phyloP scores from a whole-genome alignment of 192 early-diverging fungal species.

The Hyaloraphidium curvatum region DNA sequence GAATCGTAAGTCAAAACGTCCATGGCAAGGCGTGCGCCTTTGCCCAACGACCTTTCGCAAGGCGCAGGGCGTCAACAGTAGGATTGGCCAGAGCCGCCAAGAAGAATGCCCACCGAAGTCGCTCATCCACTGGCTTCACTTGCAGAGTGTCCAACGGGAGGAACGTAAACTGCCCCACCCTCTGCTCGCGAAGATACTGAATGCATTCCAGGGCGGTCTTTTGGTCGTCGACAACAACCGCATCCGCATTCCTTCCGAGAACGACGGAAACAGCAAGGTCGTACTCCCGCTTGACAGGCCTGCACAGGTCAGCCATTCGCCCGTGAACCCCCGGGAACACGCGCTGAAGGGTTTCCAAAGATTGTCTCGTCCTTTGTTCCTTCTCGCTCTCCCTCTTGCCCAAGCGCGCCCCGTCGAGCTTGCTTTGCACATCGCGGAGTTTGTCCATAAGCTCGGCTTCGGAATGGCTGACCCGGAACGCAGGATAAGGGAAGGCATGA shows the following conservation, averaged over 20 bases:
- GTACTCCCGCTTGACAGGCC: slow-evolving; percentile 83
- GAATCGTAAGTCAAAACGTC: slow-evolving; percentile 81
- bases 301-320: slow-evolving; percentile 69
- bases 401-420: slow-evolving; percentile 58
- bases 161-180: slow-evolving; percentile 79
- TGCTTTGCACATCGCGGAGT: slow-evolving; percentile 49
- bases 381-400: slow-evolving; percentile 71
- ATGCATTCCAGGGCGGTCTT: slow-evolving; percentile 92
- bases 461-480: too few relatives aligned
- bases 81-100: neutral
- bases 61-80: neutral
- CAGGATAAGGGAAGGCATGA: too few relatives aligned
- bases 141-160: slow-evolving; percentile 72
- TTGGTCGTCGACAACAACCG: slow-evolving; percentile 84
- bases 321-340: slow-evolving; percentile 77
- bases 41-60: slow-evolving; percentile 28
- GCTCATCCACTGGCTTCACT: slow-evolving; percentile 56
- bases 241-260: slow-evolving; percentile 79
- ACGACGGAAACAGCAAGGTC: slow-evolving; percentile 67
- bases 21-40: slow-evolving; percentile 76
- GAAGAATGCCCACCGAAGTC: slow-evolving; percentile 26
- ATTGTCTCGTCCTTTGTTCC: slow-evolving; percentile 55
- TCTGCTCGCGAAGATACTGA: slow-evolving; percentile 77
- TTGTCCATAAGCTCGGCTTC: too few relatives aligned
- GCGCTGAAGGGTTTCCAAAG: slow-evolving; percentile 54